A percentile compares a stretch with the other conserved stretches of the same genome.
Conservation (phyloP, 2,329 filamentous ascomycete species). For the Thermoascus crustaceus region DNA sequence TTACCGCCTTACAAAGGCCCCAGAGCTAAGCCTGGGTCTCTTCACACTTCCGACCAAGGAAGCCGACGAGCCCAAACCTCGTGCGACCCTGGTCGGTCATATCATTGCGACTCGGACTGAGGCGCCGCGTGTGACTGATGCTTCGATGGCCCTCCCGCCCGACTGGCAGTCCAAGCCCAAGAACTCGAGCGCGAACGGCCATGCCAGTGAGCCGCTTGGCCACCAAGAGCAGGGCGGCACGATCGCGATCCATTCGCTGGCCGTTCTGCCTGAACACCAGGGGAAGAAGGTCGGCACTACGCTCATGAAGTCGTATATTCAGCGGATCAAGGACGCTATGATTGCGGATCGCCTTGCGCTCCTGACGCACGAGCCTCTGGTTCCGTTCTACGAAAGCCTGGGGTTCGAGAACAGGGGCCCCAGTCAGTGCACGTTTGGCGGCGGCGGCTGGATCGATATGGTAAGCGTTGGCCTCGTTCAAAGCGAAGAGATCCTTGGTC, state of each 20-base stretch:
- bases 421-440: conserved; percentile 64
- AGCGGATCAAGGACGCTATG: conserved; percentile 62
- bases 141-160: conserved; percentile 64
- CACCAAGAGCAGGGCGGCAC: conserved; percentile 68
- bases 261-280: conserved; percentile 68
- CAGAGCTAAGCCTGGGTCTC: conserved; percentile 69
- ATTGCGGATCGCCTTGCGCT: conserved; percentile 66
- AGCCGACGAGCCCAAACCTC: conserved; percentile 51
- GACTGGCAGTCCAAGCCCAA: conserved; percentile 52
- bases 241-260: conserved; percentile 73
- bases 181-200: conserved; percentile 18
- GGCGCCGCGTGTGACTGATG: conserved; percentile 58
- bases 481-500: no score
- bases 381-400: conserved; percentile 68
- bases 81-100: conserved; percentile 63
- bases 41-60: conserved; percentile 56
- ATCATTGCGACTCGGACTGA: conserved; percentile 66
- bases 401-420: conserved; percentile 62
- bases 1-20: conserved; percentile 67
- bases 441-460: conserved; percentile 78
- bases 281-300: conserved; percentile 64
- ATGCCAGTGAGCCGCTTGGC: conserved; percentile 46
- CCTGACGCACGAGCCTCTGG: conserved; percentile 65
- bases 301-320: conserved; percentile 67
- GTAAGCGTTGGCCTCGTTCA: no score